Evolutionary conservation across 306 rosid genomes (phyloP).

Genomic region (Cyamopsis tetragonoloba): DNA sequence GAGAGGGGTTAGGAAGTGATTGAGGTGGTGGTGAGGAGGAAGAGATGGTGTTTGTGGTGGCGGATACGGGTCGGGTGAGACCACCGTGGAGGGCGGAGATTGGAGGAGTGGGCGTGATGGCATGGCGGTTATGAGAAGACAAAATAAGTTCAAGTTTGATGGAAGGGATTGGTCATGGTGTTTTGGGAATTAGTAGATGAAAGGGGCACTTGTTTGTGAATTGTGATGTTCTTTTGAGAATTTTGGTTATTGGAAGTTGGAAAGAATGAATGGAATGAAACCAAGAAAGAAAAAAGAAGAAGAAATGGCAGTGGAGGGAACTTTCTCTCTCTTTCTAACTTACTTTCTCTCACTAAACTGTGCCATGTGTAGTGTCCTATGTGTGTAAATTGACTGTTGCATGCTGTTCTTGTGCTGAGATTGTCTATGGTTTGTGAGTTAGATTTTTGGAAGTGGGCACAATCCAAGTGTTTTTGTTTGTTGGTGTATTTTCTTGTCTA

Average conservation of each 20-base stretch:
- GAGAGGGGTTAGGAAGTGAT: constrained; percentile 23
- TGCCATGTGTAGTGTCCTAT: background rate
- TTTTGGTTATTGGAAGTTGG: background rate
- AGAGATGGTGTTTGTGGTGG: background rate
- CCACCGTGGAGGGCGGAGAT: constrained; percentile 32
- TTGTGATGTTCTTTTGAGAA: background rate
- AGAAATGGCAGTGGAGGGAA: background rate
- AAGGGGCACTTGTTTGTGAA: too few relatives aligned
- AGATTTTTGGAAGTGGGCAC: too few relatives aligned
- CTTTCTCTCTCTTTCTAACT: background rate
- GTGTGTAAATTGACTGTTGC: constrained; percentile 1
- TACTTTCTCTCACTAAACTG: background rate
- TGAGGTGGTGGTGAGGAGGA: constrained; percentile 2
- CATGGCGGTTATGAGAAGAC: constrained; percentile 33
- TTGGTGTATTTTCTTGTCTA: too few relatives aligned
- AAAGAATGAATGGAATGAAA: background rate
- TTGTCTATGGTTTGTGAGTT: background rate
- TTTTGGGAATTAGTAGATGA: too few relatives aligned
- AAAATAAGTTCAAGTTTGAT: background rate
- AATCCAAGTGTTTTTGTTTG: too few relatives aligned
- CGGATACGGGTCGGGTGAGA: background rate
- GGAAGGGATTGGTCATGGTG: constrained; percentile 2
- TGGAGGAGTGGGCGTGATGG: constrained; percentile 42
- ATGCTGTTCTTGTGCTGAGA: background rate
- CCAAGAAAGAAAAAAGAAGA: background rate